These are phyloP conservation scores for Osmanthus fragrans DNA, from an alignment of 257 asterid genomes.

Conservation along the genomic window DNA sequence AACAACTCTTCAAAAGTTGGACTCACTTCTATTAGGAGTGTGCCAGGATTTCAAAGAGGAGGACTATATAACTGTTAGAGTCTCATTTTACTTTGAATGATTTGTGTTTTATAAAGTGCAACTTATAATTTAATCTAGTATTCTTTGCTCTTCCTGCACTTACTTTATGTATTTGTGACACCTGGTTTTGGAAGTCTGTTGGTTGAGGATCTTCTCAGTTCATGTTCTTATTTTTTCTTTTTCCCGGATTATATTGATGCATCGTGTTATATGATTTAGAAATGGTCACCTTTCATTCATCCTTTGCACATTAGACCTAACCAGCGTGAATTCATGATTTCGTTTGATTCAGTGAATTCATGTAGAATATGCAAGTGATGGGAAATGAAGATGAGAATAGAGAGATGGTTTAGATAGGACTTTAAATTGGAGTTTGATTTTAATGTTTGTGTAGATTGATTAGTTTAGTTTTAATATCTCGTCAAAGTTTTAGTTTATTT, in stretches of 20 bases:
- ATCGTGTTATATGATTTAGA: slow-evolving; percentile 1
- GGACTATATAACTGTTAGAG: slow-evolving; percentile 82
- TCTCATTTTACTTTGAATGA: slow-evolving; percentile 27
- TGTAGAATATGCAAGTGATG: slow-evolving; percentile 15
- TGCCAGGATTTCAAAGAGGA: slow-evolving; percentile 92
- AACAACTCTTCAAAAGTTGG: slow-evolving; percentile 93
- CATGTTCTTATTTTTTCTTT: slow-evolving; percentile 3
- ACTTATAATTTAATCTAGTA: neutral
- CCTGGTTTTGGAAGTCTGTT: neutral
- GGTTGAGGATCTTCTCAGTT: slow-evolving; percentile 5
- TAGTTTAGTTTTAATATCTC: neutral
- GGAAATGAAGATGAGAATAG: neutral
- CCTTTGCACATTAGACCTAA: neutral
- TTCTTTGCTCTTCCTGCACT: slow-evolving; percentile 4
- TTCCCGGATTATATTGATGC: slow-evolving; percentile 10
- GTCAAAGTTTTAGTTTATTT: neutral
- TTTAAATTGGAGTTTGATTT: neutral
- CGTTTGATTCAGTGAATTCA: slow-evolving; percentile 1
- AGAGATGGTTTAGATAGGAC: neutral
- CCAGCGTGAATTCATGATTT: too few relatives aligned
- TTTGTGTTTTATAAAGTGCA: slow-evolving; percentile 6
- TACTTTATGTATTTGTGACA: neutral
- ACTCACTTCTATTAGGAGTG: slow-evolving; percentile 81
- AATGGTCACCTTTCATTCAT: neutral
- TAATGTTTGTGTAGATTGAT: neutral